Evolutionary conservation across 1,139 yeast genomes (phyloP).

Genomic region (Geotrichum macrosporum): DNA sequence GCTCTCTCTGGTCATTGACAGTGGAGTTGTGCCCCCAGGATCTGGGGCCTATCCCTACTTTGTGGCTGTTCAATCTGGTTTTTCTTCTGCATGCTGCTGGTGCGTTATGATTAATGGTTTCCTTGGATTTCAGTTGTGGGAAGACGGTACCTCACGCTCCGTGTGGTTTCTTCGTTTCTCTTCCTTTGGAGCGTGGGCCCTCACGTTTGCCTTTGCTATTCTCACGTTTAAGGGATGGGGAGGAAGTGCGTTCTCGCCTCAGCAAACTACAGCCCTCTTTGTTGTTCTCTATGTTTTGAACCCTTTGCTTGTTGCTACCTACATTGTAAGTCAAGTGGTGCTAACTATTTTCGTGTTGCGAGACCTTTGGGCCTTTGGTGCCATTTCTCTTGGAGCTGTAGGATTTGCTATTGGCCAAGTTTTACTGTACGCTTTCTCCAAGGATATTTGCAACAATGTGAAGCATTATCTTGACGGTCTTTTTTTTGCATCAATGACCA

Average conservation of each 20-base stretch:
- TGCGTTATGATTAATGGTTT: slow-evolving; percentile 70
- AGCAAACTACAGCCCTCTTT: slow-evolving; percentile 58
- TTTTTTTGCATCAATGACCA: slow-evolving; percentile 77
- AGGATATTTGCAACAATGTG: slow-evolving; percentile 60
- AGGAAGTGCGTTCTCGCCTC: slow-evolving; percentile 34
- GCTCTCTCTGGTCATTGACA: slow-evolving; percentile 74
- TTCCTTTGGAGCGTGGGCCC: slow-evolving; percentile 51
- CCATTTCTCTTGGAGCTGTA: slow-evolving; percentile 60
- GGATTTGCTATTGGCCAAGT: slow-evolving; percentile 83
- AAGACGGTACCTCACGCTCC: slow-evolving; percentile 63
- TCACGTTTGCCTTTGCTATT: slow-evolving; percentile 49
- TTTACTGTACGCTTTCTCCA: slow-evolving; percentile 63
- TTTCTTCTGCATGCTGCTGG: slow-evolving; percentile 64
- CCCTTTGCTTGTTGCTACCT: slow-evolving; percentile 58
- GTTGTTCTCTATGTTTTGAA: slow-evolving; percentile 66
- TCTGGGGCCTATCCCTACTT: slow-evolving; percentile 71
- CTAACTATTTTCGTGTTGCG: slow-evolving; percentile 64
- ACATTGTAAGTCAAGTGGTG: slow-evolving; percentile 62
- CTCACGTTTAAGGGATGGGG: slow-evolving; percentile 21
- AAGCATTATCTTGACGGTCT: slow-evolving; percentile 88
- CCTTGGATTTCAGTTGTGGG: slow-evolving; percentile 85
- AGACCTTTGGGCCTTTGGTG: slow-evolving; percentile 86
- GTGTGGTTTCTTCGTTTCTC: slow-evolving; percentile 53
- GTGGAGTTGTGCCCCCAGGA: slow-evolving; percentile 90
- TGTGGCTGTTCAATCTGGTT: slow-evolving; percentile 80